Conservation (phyloP, 805 yeast genomes). For the Brettanomyces naardenensis region DNA sequence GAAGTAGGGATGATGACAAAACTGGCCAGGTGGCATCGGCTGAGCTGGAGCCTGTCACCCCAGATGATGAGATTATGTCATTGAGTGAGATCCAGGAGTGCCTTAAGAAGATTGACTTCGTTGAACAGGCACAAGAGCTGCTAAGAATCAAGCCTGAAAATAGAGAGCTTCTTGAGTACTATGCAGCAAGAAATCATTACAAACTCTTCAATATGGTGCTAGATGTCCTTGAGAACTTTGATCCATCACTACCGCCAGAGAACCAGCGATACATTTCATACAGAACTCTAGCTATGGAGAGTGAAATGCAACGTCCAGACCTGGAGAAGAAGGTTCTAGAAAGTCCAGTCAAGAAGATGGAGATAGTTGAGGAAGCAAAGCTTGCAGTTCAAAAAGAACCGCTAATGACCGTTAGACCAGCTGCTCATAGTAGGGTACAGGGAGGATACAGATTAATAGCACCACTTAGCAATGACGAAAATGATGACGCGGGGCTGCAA, state of each 20-base stretch:
- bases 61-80: neutral
- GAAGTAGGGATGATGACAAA: neutral
- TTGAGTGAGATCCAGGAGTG: neutral
- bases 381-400: neutral
- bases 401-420: neutral
- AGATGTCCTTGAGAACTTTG: conserved; percentile 11
- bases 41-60: neutral
- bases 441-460: neutral
- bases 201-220: conserved; percentile 10
- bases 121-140: conserved; percentile 10
- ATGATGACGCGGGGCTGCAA: no score
- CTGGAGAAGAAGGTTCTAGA: neutral
- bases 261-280: neutral
- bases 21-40: conserved; percentile 9
- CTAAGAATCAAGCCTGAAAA: conserved; percentile 4
- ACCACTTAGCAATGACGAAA: neutral
- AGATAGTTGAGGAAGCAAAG: neutral
- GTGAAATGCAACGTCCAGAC: neutral
- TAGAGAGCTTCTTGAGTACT: conserved; percentile 8
- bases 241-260: neutral
- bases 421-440: neutral
- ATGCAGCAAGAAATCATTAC: conserved; percentile 7
- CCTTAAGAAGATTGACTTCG: conserved; percentile 3
- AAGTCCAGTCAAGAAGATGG: neutral
- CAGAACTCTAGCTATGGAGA: neutral